Evolutionary conservation across 345 rosid species (phyloP).

Genomic region (Kandelia obovata): DNA sequence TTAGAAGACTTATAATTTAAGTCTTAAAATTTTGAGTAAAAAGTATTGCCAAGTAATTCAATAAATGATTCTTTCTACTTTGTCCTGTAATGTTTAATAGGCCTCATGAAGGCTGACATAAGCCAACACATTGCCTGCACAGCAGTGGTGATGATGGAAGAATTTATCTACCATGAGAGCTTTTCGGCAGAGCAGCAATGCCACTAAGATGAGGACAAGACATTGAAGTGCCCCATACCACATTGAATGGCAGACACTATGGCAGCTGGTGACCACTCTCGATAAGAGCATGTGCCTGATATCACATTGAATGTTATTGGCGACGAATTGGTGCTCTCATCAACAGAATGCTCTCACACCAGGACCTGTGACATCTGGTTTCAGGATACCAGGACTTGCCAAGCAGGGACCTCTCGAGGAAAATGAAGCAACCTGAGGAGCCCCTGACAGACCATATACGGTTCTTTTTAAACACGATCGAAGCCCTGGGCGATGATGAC

Average conservation of each 20-base stretch:
- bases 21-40: no score
- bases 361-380: conserved; percentile 29
- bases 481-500: conserved; percentile 7
- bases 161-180: conserved; percentile 38
- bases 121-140: no score
- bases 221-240: no score
- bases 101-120: no score
- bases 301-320: no score
- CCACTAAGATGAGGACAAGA: conserved; percentile 13
- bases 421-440: conserved; percentile 15
- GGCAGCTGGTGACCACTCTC: no score
- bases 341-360: conserved; percentile 8
- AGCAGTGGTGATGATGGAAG: conserved; percentile 54
- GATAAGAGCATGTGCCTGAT: no score
- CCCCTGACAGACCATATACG: conserved; percentile 6
- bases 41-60: no score
- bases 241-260: no score
- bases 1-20: no score
- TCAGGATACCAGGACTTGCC: conserved; percentile 23
- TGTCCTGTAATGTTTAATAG: no score
- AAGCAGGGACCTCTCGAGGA: conserved; percentile 20
- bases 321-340: neutral
- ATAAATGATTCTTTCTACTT: no score
- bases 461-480: conserved; percentile 14
- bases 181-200: conserved; percentile 51